Evolutionary conservation across 805 yeast species (phyloP).

Genomic region (Yamadazyma laniorum): DNA sequence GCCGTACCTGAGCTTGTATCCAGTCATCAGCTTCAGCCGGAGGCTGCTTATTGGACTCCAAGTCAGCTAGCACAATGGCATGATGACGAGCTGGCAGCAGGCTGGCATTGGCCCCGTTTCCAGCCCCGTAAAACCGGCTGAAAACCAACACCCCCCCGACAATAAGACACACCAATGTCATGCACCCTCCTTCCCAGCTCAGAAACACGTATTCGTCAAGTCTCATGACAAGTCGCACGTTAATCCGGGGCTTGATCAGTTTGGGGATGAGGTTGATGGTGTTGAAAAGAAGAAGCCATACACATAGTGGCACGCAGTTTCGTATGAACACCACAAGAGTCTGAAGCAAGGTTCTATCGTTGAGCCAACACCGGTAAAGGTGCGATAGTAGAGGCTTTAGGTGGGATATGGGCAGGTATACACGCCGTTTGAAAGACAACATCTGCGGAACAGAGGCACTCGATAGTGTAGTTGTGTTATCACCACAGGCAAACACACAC

Average conservation of each 20-base stretch:
- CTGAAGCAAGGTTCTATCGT: slow-evolving; percentile 3
- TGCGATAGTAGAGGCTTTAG: slow-evolving; percentile 2
- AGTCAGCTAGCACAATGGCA: background rate
- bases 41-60: background rate
- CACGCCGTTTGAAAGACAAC: background rate
- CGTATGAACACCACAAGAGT: slow-evolving; percentile 2
- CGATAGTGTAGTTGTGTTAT: too few relatives aligned
- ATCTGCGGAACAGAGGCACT: too few relatives aligned
- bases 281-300: slow-evolving; percentile 14
- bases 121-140: slow-evolving; percentile 1
- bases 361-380: slow-evolving; percentile 9
- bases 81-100: background rate
- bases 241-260: slow-evolving; percentile 44
- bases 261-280: slow-evolving; percentile 32
- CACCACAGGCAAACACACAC: too few relatives aligned
- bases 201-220: slow-evolving; percentile 42
- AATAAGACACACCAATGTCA: slow-evolving; percentile 16
- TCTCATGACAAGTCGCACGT: slow-evolving; percentile 46
- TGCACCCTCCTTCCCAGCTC: slow-evolving; percentile 8
- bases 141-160: slow-evolving; percentile 19
- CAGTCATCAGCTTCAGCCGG: background rate
- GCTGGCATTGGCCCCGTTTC: background rate
- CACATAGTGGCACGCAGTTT: slow-evolving; percentile 8
- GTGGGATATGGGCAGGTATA: background rate
- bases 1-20: background rate